Conservation (phyloP, 2,329 filamentous ascomycete species). For the Neospermospora avenae region DNA sequence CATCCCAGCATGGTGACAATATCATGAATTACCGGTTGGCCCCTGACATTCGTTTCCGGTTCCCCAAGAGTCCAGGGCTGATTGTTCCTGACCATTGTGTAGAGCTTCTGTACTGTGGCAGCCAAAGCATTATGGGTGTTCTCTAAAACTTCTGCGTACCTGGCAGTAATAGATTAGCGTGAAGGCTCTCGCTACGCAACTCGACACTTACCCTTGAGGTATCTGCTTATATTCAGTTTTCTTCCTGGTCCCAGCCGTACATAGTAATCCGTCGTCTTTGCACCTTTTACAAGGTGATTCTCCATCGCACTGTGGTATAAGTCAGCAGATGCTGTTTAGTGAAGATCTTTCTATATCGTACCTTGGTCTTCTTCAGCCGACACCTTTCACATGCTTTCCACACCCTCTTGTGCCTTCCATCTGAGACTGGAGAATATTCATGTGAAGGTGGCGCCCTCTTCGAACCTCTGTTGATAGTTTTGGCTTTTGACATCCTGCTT, state of each 20-base stretch:
- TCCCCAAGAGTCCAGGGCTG: conserved; percentile 61
- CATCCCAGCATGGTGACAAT: conserved; percentile 63
- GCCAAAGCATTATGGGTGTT: conserved; percentile 64
- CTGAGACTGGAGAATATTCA: conserved; percentile 40
- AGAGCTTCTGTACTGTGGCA: conserved; percentile 63
- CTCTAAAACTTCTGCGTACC: conserved; percentile 62
- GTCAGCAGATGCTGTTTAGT: conserved; percentile 8
- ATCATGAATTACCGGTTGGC: conserved; percentile 62
- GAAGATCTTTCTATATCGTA: conserved; percentile 28
- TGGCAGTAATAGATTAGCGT: conserved; percentile 30
- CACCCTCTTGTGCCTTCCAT: conserved; percentile 60
- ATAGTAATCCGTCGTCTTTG: conserved; percentile 62
- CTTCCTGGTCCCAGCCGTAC: conserved; percentile 60
- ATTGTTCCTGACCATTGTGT: conserved; percentile 57
- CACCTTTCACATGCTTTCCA: conserved; percentile 67
- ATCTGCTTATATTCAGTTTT: conserved; percentile 69
- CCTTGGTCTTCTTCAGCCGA: conserved; percentile 69
- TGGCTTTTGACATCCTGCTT: conserved; percentile 23
- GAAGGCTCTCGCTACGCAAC: background rate
- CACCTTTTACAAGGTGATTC: conserved; percentile 65
- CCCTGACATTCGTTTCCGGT: conserved; percentile 60
- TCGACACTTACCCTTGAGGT: conserved; percentile 51
- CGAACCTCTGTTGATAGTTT: conserved; percentile 18
- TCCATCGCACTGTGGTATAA: conserved; percentile 56
- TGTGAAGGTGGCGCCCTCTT: conserved; percentile 23